These are phyloP conservation scores for Asterochloris erici DNA, from an alignment of 139 green algal genomes.

Conservation along the genomic window DNA sequence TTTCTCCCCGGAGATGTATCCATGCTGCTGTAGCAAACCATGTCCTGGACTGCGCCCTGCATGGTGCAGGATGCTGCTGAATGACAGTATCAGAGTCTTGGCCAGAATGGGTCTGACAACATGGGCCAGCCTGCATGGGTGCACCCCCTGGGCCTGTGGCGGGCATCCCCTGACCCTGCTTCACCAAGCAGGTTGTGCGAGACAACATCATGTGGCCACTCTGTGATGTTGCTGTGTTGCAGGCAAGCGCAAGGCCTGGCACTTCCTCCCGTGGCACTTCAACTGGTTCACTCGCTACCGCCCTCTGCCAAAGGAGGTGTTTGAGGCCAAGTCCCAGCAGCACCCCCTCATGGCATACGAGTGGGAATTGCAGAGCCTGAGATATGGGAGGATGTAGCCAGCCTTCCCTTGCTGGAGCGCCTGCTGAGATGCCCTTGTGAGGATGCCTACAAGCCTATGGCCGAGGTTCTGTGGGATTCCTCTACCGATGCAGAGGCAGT, in stretches of 20 bases:
- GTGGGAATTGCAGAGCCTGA: slow-evolving; percentile 38
- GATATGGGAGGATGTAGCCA: slow-evolving; percentile 52
- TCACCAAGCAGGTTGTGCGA: background rate
- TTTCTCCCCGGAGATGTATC: no score
- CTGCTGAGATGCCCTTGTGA: slow-evolving; percentile 68
- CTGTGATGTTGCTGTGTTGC: background rate
- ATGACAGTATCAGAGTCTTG: no score
- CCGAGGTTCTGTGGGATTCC: slow-evolving; percentile 64
- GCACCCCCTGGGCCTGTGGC: background rate
- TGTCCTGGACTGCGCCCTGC: no score
- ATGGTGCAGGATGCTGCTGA: no score
- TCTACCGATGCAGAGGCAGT: slow-evolving; percentile 48
- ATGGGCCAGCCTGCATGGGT: no score
- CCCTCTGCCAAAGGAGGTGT: slow-evolving; percentile 55
- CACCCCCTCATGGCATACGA: slow-evolving; percentile 62
- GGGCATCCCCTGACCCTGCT: background rate
- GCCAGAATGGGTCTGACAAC: no score
- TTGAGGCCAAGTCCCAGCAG: slow-evolving; percentile 26
- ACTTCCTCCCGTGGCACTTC: slow-evolving; percentile 86
- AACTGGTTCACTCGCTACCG: slow-evolving; percentile 64
- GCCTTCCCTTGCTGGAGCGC: slow-evolving; percentile 63
- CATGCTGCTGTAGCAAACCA: no score
- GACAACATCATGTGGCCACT: background rate
- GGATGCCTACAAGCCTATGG: slow-evolving; percentile 54
- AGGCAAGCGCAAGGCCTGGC: slow-evolving; percentile 61